These are phyloP conservation scores for Trichoderma lentiforme DNA, from an alignment of 2,329 filamentous ascomycete species.

Conservation along the genomic window DNA sequence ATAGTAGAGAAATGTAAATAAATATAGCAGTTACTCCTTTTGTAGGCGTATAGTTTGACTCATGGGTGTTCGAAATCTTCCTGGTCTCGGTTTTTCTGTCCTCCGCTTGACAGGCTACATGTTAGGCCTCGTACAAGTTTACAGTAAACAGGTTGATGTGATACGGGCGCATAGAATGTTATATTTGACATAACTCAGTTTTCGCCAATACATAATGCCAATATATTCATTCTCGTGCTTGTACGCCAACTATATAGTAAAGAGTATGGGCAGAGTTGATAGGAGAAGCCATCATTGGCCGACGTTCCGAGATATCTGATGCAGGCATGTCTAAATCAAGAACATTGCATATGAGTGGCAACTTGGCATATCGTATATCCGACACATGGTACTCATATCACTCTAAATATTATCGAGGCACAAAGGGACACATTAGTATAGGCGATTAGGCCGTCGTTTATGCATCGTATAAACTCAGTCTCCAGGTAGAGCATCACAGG, in stretches of 20 bases:
- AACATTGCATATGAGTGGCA: not conserved
- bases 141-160: not conserved
- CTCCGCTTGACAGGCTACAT: too few species aligned
- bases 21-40: too few species aligned
- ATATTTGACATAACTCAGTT: not conserved
- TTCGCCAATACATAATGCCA: not conserved
- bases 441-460: too few species aligned
- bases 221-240: not conserved
- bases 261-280: not conserved
- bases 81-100: too few species aligned
- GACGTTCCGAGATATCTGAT: not conserved
- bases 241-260: not conserved
- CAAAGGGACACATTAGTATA: not conserved
- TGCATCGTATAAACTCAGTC: too few species aligned
- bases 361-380: not conserved
- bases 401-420: not conserved
- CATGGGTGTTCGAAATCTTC: too few species aligned
- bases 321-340: too few species aligned
- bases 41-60: too few species aligned
- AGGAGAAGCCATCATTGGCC: not conserved
- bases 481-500: too few species aligned
- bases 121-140: not conserved
- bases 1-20: too few species aligned
- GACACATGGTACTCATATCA: fast-evolving
- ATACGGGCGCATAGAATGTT: not conserved